A percentile compares a stretch with the other conserved stretches of the same genome.
Conservation (phyloP, 495 filamentous ascomycete species). For the Schizothecium vesticola region DNA sequence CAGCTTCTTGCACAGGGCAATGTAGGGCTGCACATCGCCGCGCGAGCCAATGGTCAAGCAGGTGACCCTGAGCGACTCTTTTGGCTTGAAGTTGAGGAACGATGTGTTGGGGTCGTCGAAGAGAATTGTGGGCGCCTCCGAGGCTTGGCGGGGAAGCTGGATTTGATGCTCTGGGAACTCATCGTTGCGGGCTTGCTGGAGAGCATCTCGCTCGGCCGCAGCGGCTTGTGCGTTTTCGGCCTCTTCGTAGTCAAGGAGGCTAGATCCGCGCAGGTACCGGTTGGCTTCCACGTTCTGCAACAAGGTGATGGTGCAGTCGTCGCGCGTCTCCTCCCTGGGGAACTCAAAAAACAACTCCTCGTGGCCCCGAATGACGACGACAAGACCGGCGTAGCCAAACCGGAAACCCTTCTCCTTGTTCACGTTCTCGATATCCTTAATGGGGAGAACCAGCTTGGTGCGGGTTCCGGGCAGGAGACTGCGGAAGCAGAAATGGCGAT, state of each 20-base stretch:
- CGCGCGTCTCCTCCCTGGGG: conserved; percentile 63
- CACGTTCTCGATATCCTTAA: conserved; percentile 90
- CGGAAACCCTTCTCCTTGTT: conserved; percentile 94
- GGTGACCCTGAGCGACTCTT: conserved; percentile 75
- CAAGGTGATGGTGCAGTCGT: conserved; percentile 83
- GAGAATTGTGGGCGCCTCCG: conserved; percentile 63
- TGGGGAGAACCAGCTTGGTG: conserved; percentile 86
- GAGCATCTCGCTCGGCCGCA: conserved; percentile 71
- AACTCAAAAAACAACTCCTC: conserved; percentile 99
- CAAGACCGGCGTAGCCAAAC: conserved; percentile 85
- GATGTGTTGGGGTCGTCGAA: conserved; percentile 92
- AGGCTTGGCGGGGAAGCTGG: conserved; percentile 49
- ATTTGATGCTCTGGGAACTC: conserved; percentile 54
- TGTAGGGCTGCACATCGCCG: conserved; percentile 96
- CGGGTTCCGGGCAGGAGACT: conserved; percentile 84
- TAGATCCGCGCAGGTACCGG: conserved; percentile 66
- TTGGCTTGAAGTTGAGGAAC: conserved; percentile 90
- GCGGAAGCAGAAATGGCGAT: conserved; percentile 87
- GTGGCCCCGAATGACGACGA: conserved; percentile 85
- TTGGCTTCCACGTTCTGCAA: conserved; percentile 68
- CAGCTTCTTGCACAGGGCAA: conserved; percentile 88
- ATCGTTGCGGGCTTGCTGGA: conserved; percentile 70
- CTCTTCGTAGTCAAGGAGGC: conserved; percentile 62
- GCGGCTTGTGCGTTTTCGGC: conserved; percentile 69
- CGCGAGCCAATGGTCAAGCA: conserved; percentile 94